phyloP scores from a whole-genome alignment of 805 yeast genomes.

The Teunomyces barrocoloradensis region DNA sequence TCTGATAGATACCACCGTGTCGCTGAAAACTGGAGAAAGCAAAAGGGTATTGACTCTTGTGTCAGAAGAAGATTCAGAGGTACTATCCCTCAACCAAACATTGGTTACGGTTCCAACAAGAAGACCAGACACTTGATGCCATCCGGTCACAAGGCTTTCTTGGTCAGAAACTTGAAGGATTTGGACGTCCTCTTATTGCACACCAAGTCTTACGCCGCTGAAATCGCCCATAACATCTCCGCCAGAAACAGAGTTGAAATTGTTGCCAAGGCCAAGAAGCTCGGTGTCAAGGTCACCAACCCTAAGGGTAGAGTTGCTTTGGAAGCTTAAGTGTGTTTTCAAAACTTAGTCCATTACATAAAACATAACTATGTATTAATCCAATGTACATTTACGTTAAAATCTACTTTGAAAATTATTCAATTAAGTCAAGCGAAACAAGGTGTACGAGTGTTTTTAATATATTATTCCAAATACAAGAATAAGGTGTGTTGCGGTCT shows the following conservation, averaged over 20 bases:
- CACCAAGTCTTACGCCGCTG: conserved; percentile 99
- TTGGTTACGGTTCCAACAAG: conserved; percentile 99
- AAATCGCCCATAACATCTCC: conserved; percentile 98
- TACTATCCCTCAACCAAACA: conserved; percentile 97
- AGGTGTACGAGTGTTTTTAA: too few relatives aligned
- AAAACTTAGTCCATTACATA: conserved; percentile 1
- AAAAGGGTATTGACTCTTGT: conserved; percentile 99
- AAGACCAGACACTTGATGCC: conserved; percentile 94
- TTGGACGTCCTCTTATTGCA: conserved; percentile 94
- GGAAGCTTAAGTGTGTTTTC: conserved; percentile 70
- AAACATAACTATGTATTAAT: conserved; percentile 2
- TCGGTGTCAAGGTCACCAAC: conserved; percentile 98
- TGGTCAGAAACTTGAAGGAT: conserved; percentile 89
- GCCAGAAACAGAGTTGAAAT: conserved; percentile 97
- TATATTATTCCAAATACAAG: too few relatives aligned
- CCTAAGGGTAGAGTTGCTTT: conserved; percentile 97
- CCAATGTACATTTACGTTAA: conserved; percentile 4
- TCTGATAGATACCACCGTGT: conserved; percentile 99
- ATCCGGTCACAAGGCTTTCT: conserved; percentile 97
- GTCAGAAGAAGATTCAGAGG: conserved; percentile 99
- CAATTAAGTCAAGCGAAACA: too few relatives aligned
- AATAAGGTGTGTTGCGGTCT: background rate
- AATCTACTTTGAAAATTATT: background rate
- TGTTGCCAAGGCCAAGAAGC: conserved; percentile 94
- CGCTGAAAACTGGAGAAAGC: conserved; percentile 99